phyloP scores from a whole-genome alignment of 805 yeast genomes.

The Saturnispora besseyi region DNA sequence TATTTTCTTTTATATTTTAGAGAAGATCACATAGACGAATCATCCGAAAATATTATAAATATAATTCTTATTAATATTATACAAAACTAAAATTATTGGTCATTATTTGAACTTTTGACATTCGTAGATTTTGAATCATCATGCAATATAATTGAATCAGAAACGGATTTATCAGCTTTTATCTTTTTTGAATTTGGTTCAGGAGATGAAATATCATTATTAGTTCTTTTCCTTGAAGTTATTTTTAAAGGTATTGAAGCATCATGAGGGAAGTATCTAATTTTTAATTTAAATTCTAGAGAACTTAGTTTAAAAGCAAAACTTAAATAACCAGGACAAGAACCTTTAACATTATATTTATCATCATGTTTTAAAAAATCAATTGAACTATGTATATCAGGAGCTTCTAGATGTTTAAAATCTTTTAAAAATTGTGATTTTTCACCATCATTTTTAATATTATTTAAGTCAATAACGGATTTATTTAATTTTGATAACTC shows the following conservation, averaged over 20 bases:
- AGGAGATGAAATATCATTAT: not conserved
- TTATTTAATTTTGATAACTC: not conserved
- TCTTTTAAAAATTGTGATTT: conserved; percentile 1
- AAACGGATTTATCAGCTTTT: not conserved
- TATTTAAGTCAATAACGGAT: not conserved
- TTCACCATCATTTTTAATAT: conserved; percentile 1
- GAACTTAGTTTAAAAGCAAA: conserved; percentile 7
- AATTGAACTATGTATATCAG: conserved; percentile 1
- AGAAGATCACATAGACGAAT: no score
- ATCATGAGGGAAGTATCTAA: conserved; percentile 7
- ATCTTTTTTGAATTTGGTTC: not conserved
- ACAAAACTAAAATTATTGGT: not conserved
- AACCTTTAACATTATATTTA: not conserved
- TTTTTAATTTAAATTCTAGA: conserved; percentile 6
- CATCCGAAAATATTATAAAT: no score
- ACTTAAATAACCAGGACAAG: conserved; percentile 6
- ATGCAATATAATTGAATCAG: not conserved
- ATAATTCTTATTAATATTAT: no score
- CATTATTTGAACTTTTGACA: not conserved
- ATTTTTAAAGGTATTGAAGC: not conserved
- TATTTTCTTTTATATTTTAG: no score
- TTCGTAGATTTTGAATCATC: not conserved
- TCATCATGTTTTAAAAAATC: conserved; percentile 7
- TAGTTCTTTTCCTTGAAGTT: not conserved
- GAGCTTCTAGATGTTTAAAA: conserved; percentile 7